Conservation (phyloP, 768 basidiomycete genomes). For the Pleurotus sapidus region DNA sequence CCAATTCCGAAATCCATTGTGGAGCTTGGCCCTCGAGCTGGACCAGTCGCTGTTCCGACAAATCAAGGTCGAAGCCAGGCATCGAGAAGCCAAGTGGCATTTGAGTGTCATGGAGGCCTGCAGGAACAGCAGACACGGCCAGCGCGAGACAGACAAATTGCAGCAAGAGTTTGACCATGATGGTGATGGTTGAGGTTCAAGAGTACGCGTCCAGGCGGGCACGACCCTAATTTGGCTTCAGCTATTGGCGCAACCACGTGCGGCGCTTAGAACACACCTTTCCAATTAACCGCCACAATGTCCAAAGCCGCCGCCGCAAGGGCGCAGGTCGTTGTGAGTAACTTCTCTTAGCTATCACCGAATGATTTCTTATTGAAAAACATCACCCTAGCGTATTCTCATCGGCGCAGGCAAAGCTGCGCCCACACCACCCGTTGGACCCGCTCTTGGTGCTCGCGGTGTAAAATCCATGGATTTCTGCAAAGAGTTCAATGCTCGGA, state of each 20-base stretch:
- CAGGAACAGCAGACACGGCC: neutral
- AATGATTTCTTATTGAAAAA: conserved; percentile 10
- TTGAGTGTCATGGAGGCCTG: neutral
- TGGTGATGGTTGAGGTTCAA: conserved; percentile 6
- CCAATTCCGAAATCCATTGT: conserved; percentile 84
- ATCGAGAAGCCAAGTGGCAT: neutral
- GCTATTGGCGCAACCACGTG: conserved; percentile 1
- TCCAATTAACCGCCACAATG: conserved; percentile 35
- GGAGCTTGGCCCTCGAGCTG: conserved; percentile 69
- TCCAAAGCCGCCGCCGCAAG: conserved; percentile 62
- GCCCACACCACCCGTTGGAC: conserved; percentile 94
- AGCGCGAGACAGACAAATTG: conserved; percentile 3
- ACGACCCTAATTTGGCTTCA: neutral
- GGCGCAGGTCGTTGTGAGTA: conserved; percentile 73
- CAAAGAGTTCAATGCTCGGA: conserved; percentile 99
- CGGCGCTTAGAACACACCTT: neutral
- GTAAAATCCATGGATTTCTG: conserved; percentile 99
- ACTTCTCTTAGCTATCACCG: neutral
- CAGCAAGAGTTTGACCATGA: conserved; percentile 3
- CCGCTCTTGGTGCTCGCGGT: conserved; percentile 95
- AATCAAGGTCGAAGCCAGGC: conserved; percentile 69
- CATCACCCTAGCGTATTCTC: conserved; percentile 62
- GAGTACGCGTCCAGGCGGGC: conserved; percentile 7
- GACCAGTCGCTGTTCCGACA: conserved; percentile 70
- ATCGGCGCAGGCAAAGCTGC: conserved; percentile 94